phyloP scores from a whole-genome alignment of 371 early-diverging fungal genomes.

The Phascolomyces articulosus region DNA sequence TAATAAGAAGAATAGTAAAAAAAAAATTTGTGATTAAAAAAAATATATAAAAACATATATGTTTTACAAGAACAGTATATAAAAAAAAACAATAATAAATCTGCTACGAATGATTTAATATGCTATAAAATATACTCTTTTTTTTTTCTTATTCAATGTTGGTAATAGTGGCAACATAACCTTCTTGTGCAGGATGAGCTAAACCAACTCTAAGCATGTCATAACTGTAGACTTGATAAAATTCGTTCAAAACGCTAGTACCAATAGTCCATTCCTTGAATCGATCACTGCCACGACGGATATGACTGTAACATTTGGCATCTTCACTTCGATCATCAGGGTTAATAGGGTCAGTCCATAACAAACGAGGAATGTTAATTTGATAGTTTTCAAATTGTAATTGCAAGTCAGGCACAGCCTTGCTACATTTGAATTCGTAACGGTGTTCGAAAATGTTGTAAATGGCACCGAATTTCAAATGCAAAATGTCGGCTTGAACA shows the following conservation, averaged over 20 bases:
- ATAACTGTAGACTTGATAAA: background rate
- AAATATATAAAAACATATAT: too few species aligned
- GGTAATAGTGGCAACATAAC: too few species aligned
- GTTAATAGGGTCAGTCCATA: conserved; percentile 1
- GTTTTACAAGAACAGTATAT: too few species aligned
- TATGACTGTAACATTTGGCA: background rate
- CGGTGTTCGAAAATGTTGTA: background rate
- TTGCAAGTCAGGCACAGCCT: background rate
- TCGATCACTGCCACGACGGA: conserved; percentile 3
- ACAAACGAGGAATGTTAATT: background rate
- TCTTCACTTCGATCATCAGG: background rate
- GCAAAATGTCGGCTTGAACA: conserved; percentile 4
- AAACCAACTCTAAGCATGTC: background rate
- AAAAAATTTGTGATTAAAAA: too few species aligned
- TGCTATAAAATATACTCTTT: too few species aligned
- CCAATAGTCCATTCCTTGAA: conserved; percentile 13
- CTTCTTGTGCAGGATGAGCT: background rate
- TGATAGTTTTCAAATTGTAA: background rate
- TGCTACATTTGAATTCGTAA: background rate
- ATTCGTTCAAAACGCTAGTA: background rate
- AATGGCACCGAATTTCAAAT: conserved; percentile 3
- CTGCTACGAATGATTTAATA: too few species aligned
- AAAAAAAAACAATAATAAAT: too few species aligned
- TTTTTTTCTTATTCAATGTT: too few species aligned
- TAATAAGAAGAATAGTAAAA: too few species aligned